Percentiles rank a stretch among this genome's conserved stretches.
Evolutionary conservation across 2,329 filamentous ascomycete species (phyloP).

Genomic region (Pseudopyrenochaeta lycopersici): DNA sequence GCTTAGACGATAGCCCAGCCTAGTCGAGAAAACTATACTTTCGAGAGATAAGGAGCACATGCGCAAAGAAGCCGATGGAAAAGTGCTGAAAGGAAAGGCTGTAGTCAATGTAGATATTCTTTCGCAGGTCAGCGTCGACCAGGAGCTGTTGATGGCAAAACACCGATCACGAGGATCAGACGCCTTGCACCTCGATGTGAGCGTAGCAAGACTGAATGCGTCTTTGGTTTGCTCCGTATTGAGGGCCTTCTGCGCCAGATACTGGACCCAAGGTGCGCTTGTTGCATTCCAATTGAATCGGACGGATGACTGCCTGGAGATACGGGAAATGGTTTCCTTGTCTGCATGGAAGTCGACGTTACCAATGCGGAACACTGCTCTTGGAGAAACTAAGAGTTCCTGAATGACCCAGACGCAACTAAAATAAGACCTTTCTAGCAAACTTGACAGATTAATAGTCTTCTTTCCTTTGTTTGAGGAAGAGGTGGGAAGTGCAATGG

Average conservation of each 20-base stretch:
- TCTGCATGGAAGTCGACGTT: conserved; percentile 8
- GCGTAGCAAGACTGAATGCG: conserved; percentile 3
- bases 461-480: neutral
- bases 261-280: conserved; percentile 13
- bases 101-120: conserved; percentile 8
- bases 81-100: conserved; percentile 18
- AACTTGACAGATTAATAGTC: neutral
- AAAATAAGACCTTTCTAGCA: neutral
- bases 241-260: conserved; percentile 6
- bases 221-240: neutral
- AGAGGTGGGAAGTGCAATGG: neutral
- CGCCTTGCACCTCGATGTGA: conserved; percentile 9
- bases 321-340: neutral
- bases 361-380: conserved; percentile 13
- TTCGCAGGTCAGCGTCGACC: neutral
- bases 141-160: conserved; percentile 13
- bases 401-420: conserved; percentile 11
- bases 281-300: conserved; percentile 3
- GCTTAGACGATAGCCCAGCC: neutral
- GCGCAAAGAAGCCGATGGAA: conserved; percentile 16
- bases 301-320: neutral
- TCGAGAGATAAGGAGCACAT: conserved; percentile 1
- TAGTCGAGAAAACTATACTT: conserved; percentile 5
- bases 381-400: conserved; percentile 11
- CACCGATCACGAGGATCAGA: conserved; percentile 17